Percentiles rank a stretch among this genome's conserved stretches.
Conservation (phyloP, 257 asterid genomes). For the Solanum arcanum region DNA sequence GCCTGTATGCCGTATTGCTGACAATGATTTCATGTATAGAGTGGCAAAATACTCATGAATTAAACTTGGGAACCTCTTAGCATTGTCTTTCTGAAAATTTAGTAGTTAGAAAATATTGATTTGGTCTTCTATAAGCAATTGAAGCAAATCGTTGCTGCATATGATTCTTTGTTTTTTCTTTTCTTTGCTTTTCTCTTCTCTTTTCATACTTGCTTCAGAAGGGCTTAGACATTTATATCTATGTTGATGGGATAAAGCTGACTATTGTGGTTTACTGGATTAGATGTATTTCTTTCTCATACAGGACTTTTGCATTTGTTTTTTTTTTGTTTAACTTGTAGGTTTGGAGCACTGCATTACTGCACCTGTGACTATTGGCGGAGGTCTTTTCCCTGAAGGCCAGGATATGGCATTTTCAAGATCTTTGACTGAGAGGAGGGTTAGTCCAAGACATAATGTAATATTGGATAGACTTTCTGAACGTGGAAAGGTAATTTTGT, state of each 20-base stretch:
- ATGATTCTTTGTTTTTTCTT: background rate
- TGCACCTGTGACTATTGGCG: conserved; percentile 44
- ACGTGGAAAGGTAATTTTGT: conserved; percentile 53
- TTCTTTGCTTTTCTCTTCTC: background rate
- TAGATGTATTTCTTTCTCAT: background rate
- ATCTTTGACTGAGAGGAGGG: conserved; percentile 64
- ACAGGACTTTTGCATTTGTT: background rate
- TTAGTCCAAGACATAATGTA: conserved; percentile 41
- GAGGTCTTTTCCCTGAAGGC: conserved; percentile 42
- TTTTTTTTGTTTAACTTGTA: conserved; percentile 11
- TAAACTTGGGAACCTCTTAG: background rate
- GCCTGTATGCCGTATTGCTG: background rate
- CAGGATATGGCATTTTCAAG: conserved; percentile 34
- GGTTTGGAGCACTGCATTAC: conserved; percentile 63
- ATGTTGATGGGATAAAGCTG: background rate
- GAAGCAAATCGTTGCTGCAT: background rate
- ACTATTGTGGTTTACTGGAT: background rate
- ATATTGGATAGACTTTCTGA: conserved; percentile 70
- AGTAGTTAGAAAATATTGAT: background rate
- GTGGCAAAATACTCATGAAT: background rate
- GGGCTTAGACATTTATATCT: background rate
- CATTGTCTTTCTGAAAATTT: background rate
- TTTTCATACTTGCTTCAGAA: background rate
- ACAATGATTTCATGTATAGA: background rate
- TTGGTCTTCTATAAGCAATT: background rate